phyloP scores from a whole-genome alignment of 805 yeast species.

The Wickerhamiella azymoides region DNA sequence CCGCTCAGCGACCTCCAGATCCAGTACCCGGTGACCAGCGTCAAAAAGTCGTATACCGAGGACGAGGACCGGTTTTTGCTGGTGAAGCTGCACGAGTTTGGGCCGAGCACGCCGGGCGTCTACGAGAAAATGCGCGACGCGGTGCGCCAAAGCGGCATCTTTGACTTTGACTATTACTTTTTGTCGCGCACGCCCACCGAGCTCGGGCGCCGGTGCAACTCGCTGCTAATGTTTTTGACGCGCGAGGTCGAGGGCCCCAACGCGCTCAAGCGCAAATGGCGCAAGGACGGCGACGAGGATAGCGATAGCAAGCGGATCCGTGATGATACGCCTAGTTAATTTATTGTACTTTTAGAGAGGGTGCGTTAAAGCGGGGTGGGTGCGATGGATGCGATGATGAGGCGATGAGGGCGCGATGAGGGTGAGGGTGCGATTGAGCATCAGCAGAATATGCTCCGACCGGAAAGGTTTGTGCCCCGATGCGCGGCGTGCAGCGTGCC shows the following conservation, averaged over 20 bases:
- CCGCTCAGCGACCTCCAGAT: slow-evolving; percentile 67
- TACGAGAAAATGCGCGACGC: slow-evolving; percentile 63
- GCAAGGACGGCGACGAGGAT: slow-evolving; percentile 9
- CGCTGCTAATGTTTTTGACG: slow-evolving; percentile 59
- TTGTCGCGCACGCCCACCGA: slow-evolving; percentile 68
- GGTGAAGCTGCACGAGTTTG: slow-evolving; percentile 61
- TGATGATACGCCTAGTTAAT: not conserved
- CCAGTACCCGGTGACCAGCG: slow-evolving; percentile 58
- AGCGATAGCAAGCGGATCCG: not conserved
- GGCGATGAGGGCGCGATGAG: too few relatives aligned
- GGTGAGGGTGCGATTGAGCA: too few relatives aligned
- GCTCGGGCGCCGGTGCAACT: slow-evolving; percentile 66
- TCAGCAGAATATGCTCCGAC: too few relatives aligned
- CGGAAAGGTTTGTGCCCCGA: too few relatives aligned
- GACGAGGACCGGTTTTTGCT: slow-evolving; percentile 83
- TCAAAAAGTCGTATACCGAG: slow-evolving; percentile 58
- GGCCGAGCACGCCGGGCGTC: slow-evolving; percentile 62
- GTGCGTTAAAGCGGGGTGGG: too few relatives aligned
- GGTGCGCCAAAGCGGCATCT: slow-evolving; percentile 55
- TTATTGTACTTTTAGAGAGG: not conserved
- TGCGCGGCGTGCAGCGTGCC: too few relatives aligned
- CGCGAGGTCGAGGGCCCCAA: slow-evolving; percentile 44
- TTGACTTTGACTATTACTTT: slow-evolving; percentile 76
- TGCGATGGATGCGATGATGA: not conserved
- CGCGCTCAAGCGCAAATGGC: slow-evolving; percentile 22